Evolutionary conservation across 2,329 filamentous ascomycete species (phyloP), one percentile per base, ranked within the genome.

Genomic region (Cadophora luteo-olivacea): DNA sequence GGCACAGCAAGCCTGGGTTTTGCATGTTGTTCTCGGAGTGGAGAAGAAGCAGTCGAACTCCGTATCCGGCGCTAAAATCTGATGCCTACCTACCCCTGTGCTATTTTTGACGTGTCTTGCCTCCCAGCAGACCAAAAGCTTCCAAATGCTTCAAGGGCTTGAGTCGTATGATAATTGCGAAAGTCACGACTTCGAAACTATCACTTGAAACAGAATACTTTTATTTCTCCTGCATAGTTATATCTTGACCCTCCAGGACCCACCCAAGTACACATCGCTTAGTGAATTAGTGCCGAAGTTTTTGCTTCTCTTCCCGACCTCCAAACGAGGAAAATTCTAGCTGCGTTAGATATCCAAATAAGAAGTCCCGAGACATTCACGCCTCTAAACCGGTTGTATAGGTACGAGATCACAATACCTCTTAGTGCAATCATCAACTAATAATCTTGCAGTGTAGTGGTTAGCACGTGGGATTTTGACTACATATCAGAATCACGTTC

Each of bases 391-490:
- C n/a, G 55, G 55, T 58, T 58, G 32, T 60, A 45, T 60, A 60
- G 29, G 29, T 29, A 29, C 29, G 29, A 29, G 29, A 29, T 29
- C 29, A 29, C 29, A 29, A 29, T 5, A 29, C 29, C 5, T 29
- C 29, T 29, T 5, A 29, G 5, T 29, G 3, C 29, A 29, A 3
- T 29, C 29, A 29, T 29, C 29, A 3, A 29, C 29, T 29, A 29
- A 29, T 5, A 29, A 29, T 29, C 29, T 29, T 5, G 29, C 29
- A 29, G 57, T 60, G 57, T 60, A 60, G 57, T 25, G 57, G 57
- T 60, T 60, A 60, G 57, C 57, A 60, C 57, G 57, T 38, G 57
- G 57, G 33, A 60, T 60, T 60, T 60, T 60, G 57, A 60, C 52
- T 45, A 9, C 22, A 29, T 45, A 41, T 60, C 57, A 60, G 22